Evolutionary conservation across 2,329 filamentous ascomycete genomes (phyloP), one percentile per base, ranked within the genome.

Genomic region (Ophiosphaerella narmari): DNA sequence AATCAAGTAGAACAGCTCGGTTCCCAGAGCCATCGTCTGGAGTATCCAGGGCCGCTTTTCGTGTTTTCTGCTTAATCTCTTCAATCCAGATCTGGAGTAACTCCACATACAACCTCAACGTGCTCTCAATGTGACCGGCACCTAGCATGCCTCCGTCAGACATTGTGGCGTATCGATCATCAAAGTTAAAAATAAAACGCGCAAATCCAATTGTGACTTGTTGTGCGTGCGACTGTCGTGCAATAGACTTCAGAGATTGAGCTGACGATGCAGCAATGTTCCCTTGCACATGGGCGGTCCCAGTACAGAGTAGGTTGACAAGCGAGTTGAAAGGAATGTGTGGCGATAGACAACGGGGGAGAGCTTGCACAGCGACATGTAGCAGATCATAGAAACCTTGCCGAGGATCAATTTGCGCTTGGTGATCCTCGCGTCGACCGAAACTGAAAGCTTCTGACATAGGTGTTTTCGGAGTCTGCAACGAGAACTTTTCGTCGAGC

Each of bases 171-270:
- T 99, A 99, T 21, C 92, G 86, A 60, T 96, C 92, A 71, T 99
- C 95, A 70, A 97, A 99, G 62, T 94, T 96, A 77, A 99, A 99
- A 45, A 99, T 99, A 74, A 97, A 99, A 23, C 92, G 83, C 33
- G 94, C 90, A 74, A 99, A 99, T 0, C 94, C 93, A 74, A 95
- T 96, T 0, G 92, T 96, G 3, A 99, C 94, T 71, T 94, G 90
- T 62, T 99, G 91, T 0, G 94, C 92, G 74, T 96, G 89, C 7
- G 88, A 90, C 66, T 99, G 94, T 29, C 90, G 84, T 9, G 95
- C 94, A 63, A 99, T 99, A 0, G 93, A 93, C 71, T 97, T 97
- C 13, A 99, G 76, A 1, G 94, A 97, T 60, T 92, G 89, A 3
- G 91, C 90, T 1, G 95, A 97, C 0, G 94, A 97, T 37, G 86